phyloP scores from a whole-genome alignment of 306 rosid species.

The Rosa lucieae region DNA sequence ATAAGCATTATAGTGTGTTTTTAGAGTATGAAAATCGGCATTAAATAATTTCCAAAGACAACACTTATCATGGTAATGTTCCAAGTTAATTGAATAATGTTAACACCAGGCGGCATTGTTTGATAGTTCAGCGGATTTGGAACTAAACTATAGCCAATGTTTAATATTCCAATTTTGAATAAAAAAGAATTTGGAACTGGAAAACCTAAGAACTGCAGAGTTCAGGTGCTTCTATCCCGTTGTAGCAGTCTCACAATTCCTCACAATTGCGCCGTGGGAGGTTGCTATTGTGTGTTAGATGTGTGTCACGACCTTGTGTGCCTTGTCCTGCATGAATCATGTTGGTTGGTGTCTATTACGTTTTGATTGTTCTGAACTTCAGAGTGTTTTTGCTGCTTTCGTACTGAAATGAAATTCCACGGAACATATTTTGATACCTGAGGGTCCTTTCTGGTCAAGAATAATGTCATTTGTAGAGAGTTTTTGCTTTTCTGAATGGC shows the following conservation, averaged over 20 bases:
- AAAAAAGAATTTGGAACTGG: background rate
- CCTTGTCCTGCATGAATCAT: background rate
- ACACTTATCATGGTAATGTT: too few relatives aligned
- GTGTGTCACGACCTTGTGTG: background rate
- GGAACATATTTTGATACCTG: too few relatives aligned
- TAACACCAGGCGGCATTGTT: background rate
- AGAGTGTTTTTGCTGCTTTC: background rate
- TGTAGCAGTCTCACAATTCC: background rate
- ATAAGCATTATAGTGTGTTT: too few relatives aligned
- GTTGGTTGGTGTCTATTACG: background rate
- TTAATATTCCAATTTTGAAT: background rate
- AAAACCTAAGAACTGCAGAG: background rate
- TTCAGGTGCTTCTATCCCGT: background rate
- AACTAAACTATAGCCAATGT: background rate
- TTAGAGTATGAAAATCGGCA: too few relatives aligned
- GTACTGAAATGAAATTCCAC: background rate
- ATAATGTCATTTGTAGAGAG: too few relatives aligned
- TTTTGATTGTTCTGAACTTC: background rate
- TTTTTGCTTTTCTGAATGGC: too few relatives aligned
- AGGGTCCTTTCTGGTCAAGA: too few relatives aligned
- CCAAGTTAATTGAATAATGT: background rate
- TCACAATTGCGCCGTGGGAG: background rate
- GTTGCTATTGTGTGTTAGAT: background rate
- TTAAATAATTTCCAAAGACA: background rate
- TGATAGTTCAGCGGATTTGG: background rate